A percentile compares a stretch with the other conserved stretches of the same genome.
phyloP scores from a whole-genome alignment of 2,329 filamentous ascomycete species.

The Colletotrichum chlorophyti region DNA sequence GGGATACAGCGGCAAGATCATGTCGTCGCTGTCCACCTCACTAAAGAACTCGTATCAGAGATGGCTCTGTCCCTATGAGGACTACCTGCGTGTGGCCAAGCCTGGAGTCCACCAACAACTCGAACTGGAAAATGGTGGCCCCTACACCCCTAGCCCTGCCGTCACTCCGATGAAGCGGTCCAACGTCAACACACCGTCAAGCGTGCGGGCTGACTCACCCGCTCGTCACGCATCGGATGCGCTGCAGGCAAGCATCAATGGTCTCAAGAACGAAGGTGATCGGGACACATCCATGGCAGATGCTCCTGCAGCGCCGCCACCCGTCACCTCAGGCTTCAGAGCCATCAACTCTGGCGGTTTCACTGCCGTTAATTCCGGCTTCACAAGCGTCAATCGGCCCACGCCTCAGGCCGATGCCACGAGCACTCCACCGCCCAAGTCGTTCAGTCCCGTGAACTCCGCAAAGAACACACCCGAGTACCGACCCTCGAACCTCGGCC shows the following conservation, averaged over 20 bases:
- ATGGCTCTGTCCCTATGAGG: conserved; percentile 96
- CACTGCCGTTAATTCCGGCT: conserved; percentile 76
- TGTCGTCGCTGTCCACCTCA: conserved; percentile 97
- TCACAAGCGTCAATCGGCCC: conserved; percentile 70
- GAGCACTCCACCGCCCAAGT: conserved; percentile 66
- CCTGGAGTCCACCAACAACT: conserved; percentile 96
- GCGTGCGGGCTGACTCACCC: conserved; percentile 70
- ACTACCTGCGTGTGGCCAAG: conserved; percentile 89
- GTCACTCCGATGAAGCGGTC: conserved; percentile 75
- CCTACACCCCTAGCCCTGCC: conserved; percentile 78
- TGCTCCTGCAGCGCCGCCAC: conserved; percentile 45
- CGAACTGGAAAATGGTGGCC: conserved; percentile 91
- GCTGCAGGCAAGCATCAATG: conserved; percentile 56
- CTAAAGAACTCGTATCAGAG: conserved; percentile 98
- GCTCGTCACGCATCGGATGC: conserved; percentile 62
- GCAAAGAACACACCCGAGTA: conserved; percentile 71
- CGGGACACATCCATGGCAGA: conserved; percentile 57
- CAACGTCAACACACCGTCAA: conserved; percentile 64
- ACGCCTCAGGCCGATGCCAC: conserved; percentile 52
- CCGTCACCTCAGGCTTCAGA: conserved; percentile 63
- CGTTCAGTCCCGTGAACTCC: conserved; percentile 66
- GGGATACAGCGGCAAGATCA: conserved; percentile 98
- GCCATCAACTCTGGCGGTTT: conserved; percentile 68
- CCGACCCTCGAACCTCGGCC: conserved; percentile 59
- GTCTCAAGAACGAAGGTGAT: conserved; percentile 52